A percentile compares a stretch with the other conserved stretches of the same genome.
These are phyloP conservation scores for Hanseniaspora uvarum DNA, from an alignment of 1,139 yeast species.

Conservation along the genomic window DNA sequence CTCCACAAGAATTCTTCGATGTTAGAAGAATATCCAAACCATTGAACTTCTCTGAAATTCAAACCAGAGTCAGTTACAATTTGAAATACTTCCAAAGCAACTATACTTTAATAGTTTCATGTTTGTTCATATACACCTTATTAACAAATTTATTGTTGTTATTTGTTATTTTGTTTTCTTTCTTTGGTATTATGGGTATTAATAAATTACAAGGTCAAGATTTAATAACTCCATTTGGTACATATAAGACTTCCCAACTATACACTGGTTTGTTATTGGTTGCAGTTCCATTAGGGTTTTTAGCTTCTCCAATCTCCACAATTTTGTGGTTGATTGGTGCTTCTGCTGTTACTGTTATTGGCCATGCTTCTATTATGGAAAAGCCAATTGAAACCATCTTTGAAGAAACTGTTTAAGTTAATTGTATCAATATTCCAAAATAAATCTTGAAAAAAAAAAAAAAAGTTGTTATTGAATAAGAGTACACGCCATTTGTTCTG, in stretches of 20 bases:
- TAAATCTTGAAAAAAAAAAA: not conserved
- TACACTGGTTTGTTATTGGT: slow-evolving; percentile 75
- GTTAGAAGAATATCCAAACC: slow-evolving; percentile 84
- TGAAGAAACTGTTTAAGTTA: slow-evolving; percentile 51
- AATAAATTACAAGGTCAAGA: slow-evolving; percentile 72
- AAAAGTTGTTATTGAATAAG: not conserved
- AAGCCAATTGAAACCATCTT: slow-evolving; percentile 96
- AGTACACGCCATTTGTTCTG: too few species aligned
- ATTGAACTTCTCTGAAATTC: slow-evolving; percentile 76
- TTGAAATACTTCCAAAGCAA: slow-evolving; percentile 81
- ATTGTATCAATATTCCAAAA: not conserved
- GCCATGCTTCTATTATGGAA: slow-evolving; percentile 92
- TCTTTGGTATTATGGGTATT: slow-evolving; percentile 69
- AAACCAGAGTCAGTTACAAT: slow-evolving; percentile 77
- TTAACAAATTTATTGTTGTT: slow-evolving; percentile 74
- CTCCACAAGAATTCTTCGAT: slow-evolving; percentile 91
- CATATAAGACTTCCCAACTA: slow-evolving; percentile 69
- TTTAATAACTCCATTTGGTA: slow-evolving; percentile 56
- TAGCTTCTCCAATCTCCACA: slow-evolving; percentile 89
- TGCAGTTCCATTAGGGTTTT: slow-evolving; percentile 77
- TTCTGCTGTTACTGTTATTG: slow-evolving; percentile 70
- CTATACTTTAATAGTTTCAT: slow-evolving; percentile 64
- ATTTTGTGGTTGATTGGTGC: slow-evolving; percentile 96
- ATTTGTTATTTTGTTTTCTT: slow-evolving; percentile 63
- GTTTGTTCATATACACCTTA: slow-evolving; percentile 59